Conservation (phyloP, 495 filamentous ascomycete genomes). For the Xylaria palmicola region DNA sequence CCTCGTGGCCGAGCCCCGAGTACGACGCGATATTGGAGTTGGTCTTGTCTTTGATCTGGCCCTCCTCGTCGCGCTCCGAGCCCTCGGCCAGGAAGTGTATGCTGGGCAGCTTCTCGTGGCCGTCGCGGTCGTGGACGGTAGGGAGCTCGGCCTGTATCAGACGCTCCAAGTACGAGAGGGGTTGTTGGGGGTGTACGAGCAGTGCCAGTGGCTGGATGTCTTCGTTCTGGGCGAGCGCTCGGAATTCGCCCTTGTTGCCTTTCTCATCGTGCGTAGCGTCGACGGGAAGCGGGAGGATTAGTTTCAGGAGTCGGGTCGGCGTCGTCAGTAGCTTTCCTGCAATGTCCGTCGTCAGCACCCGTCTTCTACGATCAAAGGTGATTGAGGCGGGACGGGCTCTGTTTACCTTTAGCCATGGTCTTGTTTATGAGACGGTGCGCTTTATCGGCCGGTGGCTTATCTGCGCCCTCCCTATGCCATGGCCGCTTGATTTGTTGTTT, state of each 20-base stretch:
- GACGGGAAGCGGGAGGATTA: conserved; percentile 77
- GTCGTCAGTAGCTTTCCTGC: conserved; percentile 87
- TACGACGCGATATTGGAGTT: conserved; percentile 55
- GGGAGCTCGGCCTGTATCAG: conserved; percentile 89
- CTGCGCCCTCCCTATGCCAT: conserved; percentile 69
- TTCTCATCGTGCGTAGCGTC: conserved; percentile 51
- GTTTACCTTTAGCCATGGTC: conserved; percentile 68
- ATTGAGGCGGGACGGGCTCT: not conserved
- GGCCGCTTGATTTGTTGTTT: conserved; percentile 46
- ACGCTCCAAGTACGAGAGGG: conserved; percentile 86
- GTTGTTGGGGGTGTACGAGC: conserved; percentile 88
- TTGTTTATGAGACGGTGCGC: conserved; percentile 31
- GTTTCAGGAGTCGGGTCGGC: conserved; percentile 82
- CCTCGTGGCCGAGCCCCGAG: conserved; percentile 57
- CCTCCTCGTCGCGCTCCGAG: conserved; percentile 57
- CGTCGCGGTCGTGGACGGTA: conserved; percentile 57
- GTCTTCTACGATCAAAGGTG: not conserved
- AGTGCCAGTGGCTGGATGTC: conserved; percentile 81
- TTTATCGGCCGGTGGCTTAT: conserved; percentile 54
- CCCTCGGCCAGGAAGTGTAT: conserved; percentile 83
- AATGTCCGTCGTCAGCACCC: not conserved
- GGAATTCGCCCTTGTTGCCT: conserved; percentile 41
- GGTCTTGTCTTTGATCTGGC: conserved; percentile 25
- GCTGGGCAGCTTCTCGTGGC: conserved; percentile 64
- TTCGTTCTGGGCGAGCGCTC: conserved; percentile 47